These are phyloP conservation scores for Suillus brevipes DNA, from an alignment of 768 basidiomycete species.

Conservation along the genomic window DNA sequence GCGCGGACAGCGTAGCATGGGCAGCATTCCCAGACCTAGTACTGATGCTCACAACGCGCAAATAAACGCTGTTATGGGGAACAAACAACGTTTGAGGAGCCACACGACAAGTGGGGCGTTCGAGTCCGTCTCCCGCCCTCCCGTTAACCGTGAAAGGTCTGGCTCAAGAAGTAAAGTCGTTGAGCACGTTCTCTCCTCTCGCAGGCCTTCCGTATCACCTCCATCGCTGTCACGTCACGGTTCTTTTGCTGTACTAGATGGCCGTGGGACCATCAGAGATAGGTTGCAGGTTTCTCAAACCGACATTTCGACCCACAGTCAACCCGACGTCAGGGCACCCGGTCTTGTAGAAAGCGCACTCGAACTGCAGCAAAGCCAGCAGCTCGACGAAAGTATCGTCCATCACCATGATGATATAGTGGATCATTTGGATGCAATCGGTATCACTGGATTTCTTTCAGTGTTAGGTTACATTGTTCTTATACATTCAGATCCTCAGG, in stretches of 20 bases:
- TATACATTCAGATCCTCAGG: slow-evolving; percentile 58
- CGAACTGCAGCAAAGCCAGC: slow-evolving; percentile 33
- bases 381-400: slow-evolving; percentile 12
- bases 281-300: slow-evolving; percentile 42
- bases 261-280: slow-evolving; percentile 2
- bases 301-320: slow-evolving; percentile 38
- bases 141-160: neutral
- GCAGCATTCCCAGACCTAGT: neutral
- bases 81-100: slow-evolving; percentile 6
- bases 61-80: neutral
- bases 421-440: slow-evolving; percentile 81
- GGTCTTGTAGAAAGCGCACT: slow-evolving; percentile 48
- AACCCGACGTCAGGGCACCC: slow-evolving; percentile 33
- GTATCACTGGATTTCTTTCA: slow-evolving; percentile 35
- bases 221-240: neutral
- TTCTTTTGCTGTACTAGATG: neutral
- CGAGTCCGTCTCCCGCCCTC: slow-evolving; percentile 1
- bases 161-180: slow-evolving; percentile 14
- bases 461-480: slow-evolving; percentile 8
- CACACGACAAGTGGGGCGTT: slow-evolving; percentile 6
- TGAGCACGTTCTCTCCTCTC: slow-evolving; percentile 12
- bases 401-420: slow-evolving; percentile 79
- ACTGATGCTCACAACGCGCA: neutral
- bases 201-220: slow-evolving; percentile 4
- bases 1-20: slow-evolving; percentile 4